phyloP scores from a whole-genome alignment of 176 grass and related monocot genomes.

The Chrysopogon serrulatus region DNA sequence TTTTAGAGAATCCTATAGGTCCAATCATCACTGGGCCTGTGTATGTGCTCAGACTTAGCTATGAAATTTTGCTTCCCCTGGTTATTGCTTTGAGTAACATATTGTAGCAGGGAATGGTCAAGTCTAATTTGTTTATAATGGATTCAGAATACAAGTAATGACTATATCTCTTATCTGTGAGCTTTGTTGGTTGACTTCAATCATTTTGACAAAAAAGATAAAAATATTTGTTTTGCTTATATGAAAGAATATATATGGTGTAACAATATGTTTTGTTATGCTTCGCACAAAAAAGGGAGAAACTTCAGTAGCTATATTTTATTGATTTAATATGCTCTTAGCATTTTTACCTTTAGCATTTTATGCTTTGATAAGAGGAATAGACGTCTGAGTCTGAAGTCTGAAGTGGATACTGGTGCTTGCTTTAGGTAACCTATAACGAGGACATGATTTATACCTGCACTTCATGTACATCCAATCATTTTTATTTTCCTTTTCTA shows the following conservation, averaged over 20 bases:
- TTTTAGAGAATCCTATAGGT: not conserved
- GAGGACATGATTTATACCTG: not conserved
- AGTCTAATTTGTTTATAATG: not conserved
- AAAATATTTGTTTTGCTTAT: not conserved
- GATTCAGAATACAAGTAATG: slow-evolving; percentile 14
- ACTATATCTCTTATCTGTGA: not conserved
- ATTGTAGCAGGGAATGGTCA: not conserved
- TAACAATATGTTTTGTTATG: not conserved
- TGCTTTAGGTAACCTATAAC: not conserved
- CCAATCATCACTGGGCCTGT: not conserved
- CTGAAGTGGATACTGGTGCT: not conserved
- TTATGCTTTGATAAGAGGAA: slow-evolving; percentile 4
- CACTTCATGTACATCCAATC: not conserved
- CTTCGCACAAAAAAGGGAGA: not conserved
- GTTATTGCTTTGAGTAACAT: not conserved
- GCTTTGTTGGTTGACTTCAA: not conserved
- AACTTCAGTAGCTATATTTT: not conserved
- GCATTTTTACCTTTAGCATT: slow-evolving; percentile 6
- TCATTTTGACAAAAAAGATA: not conserved
- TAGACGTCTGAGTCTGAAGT: not conserved
- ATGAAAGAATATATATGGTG: not conserved
- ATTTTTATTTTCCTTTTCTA: not conserved
- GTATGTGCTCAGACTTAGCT: not conserved
- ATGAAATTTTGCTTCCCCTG: not conserved
- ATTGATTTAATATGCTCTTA: not conserved